phyloP scores from a whole-genome alignment of 139 green algal species.

The Desmodesmus armatus region DNA sequence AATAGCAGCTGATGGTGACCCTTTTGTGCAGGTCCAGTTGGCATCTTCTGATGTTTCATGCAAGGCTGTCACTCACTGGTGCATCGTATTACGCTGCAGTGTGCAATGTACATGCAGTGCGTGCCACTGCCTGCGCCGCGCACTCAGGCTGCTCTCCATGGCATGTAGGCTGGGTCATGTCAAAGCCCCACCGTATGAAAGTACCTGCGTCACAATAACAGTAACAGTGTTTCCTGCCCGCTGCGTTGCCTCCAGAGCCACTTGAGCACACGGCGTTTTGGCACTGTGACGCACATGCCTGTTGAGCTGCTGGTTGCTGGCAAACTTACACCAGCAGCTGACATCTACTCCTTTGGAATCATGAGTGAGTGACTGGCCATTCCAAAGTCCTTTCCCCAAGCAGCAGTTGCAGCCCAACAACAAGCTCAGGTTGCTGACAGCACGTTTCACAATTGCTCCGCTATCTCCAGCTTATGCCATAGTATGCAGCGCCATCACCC shows the following conservation, averaged over 20 bases:
- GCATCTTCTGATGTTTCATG: too few relatives aligned
- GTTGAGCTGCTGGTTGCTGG: neutral
- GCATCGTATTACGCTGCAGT: too few relatives aligned
- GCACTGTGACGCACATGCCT: slow-evolving; percentile 6
- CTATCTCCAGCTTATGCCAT: neutral
- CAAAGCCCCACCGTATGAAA: too few relatives aligned
- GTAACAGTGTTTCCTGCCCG: too few relatives aligned
- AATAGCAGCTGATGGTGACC: too few relatives aligned
- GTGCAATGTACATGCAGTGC: too few relatives aligned
- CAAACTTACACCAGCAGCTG: slow-evolving; percentile 1
- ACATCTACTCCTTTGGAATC: slow-evolving; percentile 15
- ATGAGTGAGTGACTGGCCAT: neutral
- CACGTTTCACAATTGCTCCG: neutral
- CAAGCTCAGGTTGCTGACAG: neutral
- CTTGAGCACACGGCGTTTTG: neutral
- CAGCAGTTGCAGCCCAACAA: neutral
- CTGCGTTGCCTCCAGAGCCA: slow-evolving; percentile 15
- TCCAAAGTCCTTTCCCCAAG: neutral
- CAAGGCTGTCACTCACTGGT: too few relatives aligned
- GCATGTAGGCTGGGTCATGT: too few relatives aligned
- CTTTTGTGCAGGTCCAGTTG: too few relatives aligned
- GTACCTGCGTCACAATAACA: too few relatives aligned
- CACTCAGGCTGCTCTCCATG: too few relatives aligned
- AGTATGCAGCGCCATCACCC: neutral
- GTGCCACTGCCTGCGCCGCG: too few relatives aligned